Percentiles rank a stretch among this genome's conserved stretches.
Evolutionary conservation across 2,329 filamentous ascomycete species (phyloP).

Genomic region (Penicillium paneum): DNA sequence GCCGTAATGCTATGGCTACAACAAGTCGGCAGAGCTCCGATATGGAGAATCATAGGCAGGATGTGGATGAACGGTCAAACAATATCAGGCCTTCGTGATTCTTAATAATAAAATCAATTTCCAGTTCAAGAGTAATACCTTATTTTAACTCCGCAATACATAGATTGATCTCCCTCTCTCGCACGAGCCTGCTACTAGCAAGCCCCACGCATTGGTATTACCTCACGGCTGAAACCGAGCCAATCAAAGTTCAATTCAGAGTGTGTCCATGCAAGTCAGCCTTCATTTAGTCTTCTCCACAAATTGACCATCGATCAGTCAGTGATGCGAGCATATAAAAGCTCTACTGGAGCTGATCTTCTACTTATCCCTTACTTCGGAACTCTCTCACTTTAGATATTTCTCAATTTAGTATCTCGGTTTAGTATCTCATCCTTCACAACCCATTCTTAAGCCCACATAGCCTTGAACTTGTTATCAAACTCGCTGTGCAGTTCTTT

Average conservation of each 20-base stretch:
- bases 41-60: background rate
- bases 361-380: background rate
- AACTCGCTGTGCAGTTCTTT: constrained; percentile 31
- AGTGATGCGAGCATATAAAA: background rate
- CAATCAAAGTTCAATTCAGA: background rate
- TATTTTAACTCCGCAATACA: background rate
- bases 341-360: background rate
- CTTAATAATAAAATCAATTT: background rate
- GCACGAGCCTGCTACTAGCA: constrained; percentile 1
- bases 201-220: background rate
- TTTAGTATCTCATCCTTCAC: background rate
- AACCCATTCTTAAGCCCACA: constrained; percentile 26
- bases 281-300: too few relatives aligned
- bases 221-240: background rate
- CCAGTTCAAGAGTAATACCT: background rate
- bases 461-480: constrained; percentile 34
- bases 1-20: background rate
- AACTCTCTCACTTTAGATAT: background rate
- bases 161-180: background rate
- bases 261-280: background rate
- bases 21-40: background rate
- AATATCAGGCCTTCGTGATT: background rate
- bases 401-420: background rate
- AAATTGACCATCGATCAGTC: background rate
- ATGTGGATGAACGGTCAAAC: background rate